Percentiles rank a stretch among this genome's conserved stretches.
Conservation (phyloP, 2,329 filamentous ascomycete genomes). For the Aspergillus unguis region DNA sequence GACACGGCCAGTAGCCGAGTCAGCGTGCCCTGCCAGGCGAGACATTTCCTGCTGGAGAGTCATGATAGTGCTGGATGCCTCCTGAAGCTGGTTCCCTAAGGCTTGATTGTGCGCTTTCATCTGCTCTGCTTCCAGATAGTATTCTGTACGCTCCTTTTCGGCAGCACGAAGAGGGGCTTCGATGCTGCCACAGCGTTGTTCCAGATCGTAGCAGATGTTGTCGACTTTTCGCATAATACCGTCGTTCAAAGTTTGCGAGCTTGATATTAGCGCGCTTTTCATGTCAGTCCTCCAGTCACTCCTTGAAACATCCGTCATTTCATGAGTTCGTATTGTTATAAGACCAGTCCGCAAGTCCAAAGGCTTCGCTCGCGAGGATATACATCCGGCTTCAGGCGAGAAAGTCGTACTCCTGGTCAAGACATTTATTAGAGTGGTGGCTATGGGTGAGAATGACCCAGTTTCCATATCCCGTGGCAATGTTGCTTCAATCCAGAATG, state of each 20-base stretch:
- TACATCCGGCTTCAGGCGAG: conserved; percentile 11
- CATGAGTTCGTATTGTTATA: conserved; percentile 10
- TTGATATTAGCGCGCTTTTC: conserved; percentile 42
- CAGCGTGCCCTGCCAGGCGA: conserved; percentile 36
- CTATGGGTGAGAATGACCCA: conserved; percentile 1
- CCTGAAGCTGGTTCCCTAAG: conserved; percentile 36
- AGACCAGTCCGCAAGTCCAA: conserved; percentile 13
- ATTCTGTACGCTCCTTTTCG: conserved; percentile 30
- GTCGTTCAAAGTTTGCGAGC: conserved; percentile 45
- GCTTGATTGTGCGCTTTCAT: conserved; percentile 34
- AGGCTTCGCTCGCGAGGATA: conserved; percentile 15
- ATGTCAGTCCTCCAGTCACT: conserved; percentile 52
- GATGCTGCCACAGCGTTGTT: conserved; percentile 53
- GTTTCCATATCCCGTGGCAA: conserved; percentile 10
- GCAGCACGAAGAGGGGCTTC: conserved; percentile 53
- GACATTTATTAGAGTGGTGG: conserved; percentile 20
- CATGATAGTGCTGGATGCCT: conserved; percentile 35
- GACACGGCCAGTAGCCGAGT: conserved; percentile 37
- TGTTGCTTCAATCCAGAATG: conserved; percentile 22
- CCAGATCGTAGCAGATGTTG: conserved; percentile 55
- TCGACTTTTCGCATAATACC: conserved; percentile 49
- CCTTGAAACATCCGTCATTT: conserved; percentile 24
- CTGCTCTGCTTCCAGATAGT: conserved; percentile 37
- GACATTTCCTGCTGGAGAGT: conserved; percentile 41
- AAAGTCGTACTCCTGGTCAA: conserved; percentile 11